A percentile compares a stretch with the other conserved stretches of the same genome.
Evolutionary conservation across 306 rosid species (phyloP).

Genomic region (Sophora flavescens): DNA sequence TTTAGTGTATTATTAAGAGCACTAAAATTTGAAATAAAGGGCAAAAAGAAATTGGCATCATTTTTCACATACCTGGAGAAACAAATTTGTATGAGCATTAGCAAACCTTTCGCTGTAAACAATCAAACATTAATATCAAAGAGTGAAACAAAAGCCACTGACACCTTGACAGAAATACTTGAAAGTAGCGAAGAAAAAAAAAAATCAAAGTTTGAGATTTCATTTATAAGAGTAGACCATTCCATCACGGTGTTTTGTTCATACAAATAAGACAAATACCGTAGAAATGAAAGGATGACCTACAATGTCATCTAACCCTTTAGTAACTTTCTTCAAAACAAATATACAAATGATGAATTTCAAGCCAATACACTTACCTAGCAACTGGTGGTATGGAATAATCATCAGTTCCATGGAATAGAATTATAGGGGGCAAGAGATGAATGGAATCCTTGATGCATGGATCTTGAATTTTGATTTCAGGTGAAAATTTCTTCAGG

Average conservation of each 20-base stretch:
- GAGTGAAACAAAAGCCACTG: background rate
- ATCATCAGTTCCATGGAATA: slow-evolving; percentile 93
- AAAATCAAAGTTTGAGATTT: slow-evolving; percentile 22
- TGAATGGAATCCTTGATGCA: slow-evolving; percentile 56
- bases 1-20: background rate
- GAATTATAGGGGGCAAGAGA: slow-evolving; percentile 71
- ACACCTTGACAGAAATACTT: slow-evolving; percentile 17
- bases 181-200: slow-evolving; percentile 16
- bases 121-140: slow-evolving; percentile 36
- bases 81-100: slow-evolving; percentile 90
- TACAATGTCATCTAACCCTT: slow-evolving; percentile 16
- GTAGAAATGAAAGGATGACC: slow-evolving; percentile 35
- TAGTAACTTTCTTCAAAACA: slow-evolving; percentile 15
- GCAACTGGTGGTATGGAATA: slow-evolving; percentile 84
- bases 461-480: slow-evolving; percentile 70
- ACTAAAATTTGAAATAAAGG: slow-evolving; percentile 11
- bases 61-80: slow-evolving; percentile 75
- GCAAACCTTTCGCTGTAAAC: slow-evolving; percentile 72
- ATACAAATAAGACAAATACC: background rate
- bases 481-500: slow-evolving; percentile 77
- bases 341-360: slow-evolving; percentile 14
- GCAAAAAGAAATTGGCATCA: slow-evolving; percentile 16
- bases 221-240: slow-evolving; percentile 23
- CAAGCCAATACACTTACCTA: slow-evolving; percentile 65
- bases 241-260: background rate